Evolutionary conservation across 805 yeast species (phyloP).

Genomic region (Metschnikowia santaceciliae): DNA sequence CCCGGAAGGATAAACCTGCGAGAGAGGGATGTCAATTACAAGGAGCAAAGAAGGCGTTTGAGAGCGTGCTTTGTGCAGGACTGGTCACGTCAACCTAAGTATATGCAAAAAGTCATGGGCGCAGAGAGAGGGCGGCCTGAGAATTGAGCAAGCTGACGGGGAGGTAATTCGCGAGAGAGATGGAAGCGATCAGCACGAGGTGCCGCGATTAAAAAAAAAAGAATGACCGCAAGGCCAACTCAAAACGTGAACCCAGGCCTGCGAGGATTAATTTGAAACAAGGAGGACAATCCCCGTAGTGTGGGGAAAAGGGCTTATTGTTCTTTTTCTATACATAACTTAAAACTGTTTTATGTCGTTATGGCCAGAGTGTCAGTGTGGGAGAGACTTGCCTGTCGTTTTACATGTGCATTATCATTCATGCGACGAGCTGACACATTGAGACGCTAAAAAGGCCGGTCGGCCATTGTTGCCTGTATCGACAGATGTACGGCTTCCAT

Average conservation of each 20-base stretch:
- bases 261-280: background rate
- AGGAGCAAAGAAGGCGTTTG: background rate
- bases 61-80: background rate
- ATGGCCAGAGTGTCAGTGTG: background rate
- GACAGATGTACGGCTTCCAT: background rate
- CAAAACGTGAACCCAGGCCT: background rate
- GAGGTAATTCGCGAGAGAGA: background rate
- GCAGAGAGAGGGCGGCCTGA: background rate
- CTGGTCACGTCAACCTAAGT: background rate
- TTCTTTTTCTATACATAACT: background rate
- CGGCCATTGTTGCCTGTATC: background rate
- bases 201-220: slow-evolving; percentile 1
- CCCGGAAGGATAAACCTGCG: background rate
- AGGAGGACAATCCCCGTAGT: background rate
- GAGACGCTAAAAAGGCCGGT: background rate
- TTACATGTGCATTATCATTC: background rate
- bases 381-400: background rate
- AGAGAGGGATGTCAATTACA: too few species aligned
- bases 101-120: too few species aligned
- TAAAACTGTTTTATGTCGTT: background rate
- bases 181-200: slow-evolving; percentile 1
- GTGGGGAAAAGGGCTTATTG: background rate
- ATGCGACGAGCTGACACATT: background rate
- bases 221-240: background rate
- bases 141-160: background rate